phyloP scores from a whole-genome alignment of 2,329 filamentous ascomycete genomes.

The Geosmithia flava region DNA sequence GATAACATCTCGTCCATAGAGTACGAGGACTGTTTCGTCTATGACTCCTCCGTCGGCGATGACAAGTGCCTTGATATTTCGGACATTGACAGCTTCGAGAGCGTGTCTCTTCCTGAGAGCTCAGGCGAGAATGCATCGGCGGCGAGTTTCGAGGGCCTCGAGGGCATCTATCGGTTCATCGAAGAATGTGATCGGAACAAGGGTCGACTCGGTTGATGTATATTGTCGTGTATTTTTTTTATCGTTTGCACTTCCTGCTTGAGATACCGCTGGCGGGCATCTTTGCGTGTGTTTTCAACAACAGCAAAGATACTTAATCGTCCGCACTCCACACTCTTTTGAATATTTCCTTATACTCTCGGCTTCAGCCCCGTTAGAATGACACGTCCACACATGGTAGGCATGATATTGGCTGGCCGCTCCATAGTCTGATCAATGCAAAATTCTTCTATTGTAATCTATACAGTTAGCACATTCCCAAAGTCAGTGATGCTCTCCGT shows the following conservation, averaged over 20 bases:
- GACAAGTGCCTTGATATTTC: constrained; percentile 34
- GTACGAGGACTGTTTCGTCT: constrained; percentile 20
- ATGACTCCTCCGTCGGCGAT: constrained; percentile 28
- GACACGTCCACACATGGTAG: neutral
- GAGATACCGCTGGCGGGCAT: neutral
- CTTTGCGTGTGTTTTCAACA: too few species aligned
- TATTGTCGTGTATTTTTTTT: neutral
- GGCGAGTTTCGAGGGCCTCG: constrained; percentile 37
- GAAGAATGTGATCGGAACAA: constrained; percentile 41
- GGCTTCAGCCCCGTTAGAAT: neutral
- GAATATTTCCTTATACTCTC: neutral
- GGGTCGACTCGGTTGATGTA: constrained; percentile 16
- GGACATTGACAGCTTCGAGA: constrained; percentile 34
- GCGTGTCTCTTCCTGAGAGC: constrained; percentile 33
- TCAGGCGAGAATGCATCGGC: constrained; percentile 30
- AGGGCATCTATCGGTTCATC: constrained; percentile 45
- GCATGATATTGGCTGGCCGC: neutral
- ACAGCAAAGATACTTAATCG: too few species aligned
- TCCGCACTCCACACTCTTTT: neutral
- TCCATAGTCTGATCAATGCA: neutral
- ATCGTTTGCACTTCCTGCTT: neutral
- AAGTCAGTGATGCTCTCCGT: neutral
- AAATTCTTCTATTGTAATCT: neutral
- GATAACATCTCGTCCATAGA: constrained; percentile 22
- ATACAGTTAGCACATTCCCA: neutral